These are phyloP conservation scores for Melanomma pulvis-pyrius DNA, from an alignment of 495 filamentous ascomycete genomes.

Conservation along the genomic window DNA sequence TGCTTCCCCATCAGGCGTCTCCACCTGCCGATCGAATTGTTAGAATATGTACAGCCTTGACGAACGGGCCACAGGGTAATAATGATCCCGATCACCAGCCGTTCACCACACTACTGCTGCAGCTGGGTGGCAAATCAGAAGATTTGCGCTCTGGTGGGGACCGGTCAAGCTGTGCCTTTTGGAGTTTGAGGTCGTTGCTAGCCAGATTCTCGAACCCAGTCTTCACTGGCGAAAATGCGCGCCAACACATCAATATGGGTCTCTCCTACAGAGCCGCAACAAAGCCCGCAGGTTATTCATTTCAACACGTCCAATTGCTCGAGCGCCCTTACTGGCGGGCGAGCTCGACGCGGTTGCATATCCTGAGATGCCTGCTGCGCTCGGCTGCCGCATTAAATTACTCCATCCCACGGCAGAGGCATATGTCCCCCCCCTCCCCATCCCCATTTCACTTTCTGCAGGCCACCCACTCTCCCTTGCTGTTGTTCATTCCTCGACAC, in stretches of 20 bases:
- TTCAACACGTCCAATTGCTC: slow-evolving; percentile 39
- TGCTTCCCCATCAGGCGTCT: slow-evolving; percentile 32
- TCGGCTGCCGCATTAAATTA: slow-evolving; percentile 40
- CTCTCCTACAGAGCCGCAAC: slow-evolving; percentile 45
- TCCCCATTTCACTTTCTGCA: slow-evolving; percentile 38
- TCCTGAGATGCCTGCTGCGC: slow-evolving; percentile 38
- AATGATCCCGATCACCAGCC: slow-evolving; percentile 35
- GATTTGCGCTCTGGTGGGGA: slow-evolving; percentile 35
- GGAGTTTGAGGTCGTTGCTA: slow-evolving; percentile 30
- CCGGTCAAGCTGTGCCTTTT: slow-evolving; percentile 39
- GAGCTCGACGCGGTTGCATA: slow-evolving; percentile 36
- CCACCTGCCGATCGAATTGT: slow-evolving; percentile 32
- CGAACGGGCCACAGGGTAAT: slow-evolving; percentile 33
- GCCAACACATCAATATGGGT: slow-evolving; percentile 83
- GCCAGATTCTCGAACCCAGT: slow-evolving; percentile 39
- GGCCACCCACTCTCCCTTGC: slow-evolving; percentile 40
- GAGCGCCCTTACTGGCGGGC: slow-evolving; percentile 26
- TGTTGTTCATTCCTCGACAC: slow-evolving; percentile 37
- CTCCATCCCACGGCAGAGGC: slow-evolving; percentile 34
- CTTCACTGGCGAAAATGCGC: slow-evolving; percentile 73
- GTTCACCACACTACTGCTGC: slow-evolving; percentile 35
- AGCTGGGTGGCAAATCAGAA: slow-evolving; percentile 35
- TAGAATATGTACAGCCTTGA: slow-evolving; percentile 29
- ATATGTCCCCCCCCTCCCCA: slow-evolving; percentile 37
- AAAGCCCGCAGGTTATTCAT: slow-evolving; percentile 42